These are phyloP conservation scores for Sorghum bicolor DNA, from an alignment of 176 grass and related monocot species.

Conservation along the genomic window Sorghum_bicolor_NCBIv3 NC_012873.2:12101001-12101500, in stretches of 20 bases:
- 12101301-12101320: not conserved
- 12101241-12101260: not conserved
- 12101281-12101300: not conserved
- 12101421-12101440: not conserved
- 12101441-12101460: not conserved
- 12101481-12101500: conserved; percentile 4
- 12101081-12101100: not conserved
- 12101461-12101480: not conserved
- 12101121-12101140: not conserved
- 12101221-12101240: not conserved
- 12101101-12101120: not conserved
- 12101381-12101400: not conserved
- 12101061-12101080: not conserved
- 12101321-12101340: not conserved
- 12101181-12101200: not conserved
- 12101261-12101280: conserved; percentile 7
- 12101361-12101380: not conserved
- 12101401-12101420: not conserved
- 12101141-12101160: not conserved
- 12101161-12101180: not conserved
- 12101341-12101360: not conserved
- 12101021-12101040: not conserved
- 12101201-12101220: not conserved
- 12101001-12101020: not conserved
- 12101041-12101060: not conserved